These are phyloP conservation scores for Hypholoma sublateritium DNA, from an alignment of 768 basidiomycete genomes.

Conservation along the genomic window DNA sequence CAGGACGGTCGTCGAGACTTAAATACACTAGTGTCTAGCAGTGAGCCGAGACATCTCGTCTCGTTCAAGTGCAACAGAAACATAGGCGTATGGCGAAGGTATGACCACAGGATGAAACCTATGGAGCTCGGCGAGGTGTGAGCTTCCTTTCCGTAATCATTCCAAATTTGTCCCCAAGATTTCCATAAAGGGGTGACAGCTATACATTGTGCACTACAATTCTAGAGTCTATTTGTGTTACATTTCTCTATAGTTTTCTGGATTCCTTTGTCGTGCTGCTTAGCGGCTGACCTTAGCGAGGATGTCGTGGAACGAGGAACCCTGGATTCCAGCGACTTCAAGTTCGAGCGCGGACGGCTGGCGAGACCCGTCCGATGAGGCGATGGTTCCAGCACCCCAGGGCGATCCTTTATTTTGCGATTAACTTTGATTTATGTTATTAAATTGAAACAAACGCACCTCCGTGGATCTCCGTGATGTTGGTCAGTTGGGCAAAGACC, in stretches of 20 bases:
- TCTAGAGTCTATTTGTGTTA: not conserved
- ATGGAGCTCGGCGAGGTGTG: no score
- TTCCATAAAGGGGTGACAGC: not conserved
- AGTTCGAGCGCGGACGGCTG: slow-evolving; percentile 58
- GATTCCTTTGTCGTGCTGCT: not conserved
- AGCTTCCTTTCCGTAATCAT: not conserved
- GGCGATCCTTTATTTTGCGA: slow-evolving; percentile 52
- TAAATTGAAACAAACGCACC: slow-evolving; percentile 35
- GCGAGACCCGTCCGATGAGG: slow-evolving; percentile 55
- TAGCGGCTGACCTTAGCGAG: slow-evolving; percentile 34
- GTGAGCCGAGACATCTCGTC: no score
- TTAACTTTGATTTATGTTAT: not conserved
- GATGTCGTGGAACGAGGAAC: slow-evolving; percentile 51
- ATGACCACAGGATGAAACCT: no score
- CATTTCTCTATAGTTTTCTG: not conserved
- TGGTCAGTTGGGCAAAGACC: slow-evolving; percentile 30
- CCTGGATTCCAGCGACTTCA: slow-evolving; percentile 58
- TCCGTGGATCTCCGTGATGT: slow-evolving; percentile 55
- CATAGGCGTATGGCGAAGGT: no score
- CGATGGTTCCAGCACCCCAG: slow-evolving; percentile 78
- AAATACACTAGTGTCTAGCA: no score
- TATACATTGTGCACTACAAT: not conserved
- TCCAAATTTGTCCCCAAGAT: not conserved
- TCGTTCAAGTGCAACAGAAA: no score
- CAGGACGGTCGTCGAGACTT: no score